phyloP scores from a whole-genome alignment of 176 grass and related monocot species.

The Canna indica region DNA sequence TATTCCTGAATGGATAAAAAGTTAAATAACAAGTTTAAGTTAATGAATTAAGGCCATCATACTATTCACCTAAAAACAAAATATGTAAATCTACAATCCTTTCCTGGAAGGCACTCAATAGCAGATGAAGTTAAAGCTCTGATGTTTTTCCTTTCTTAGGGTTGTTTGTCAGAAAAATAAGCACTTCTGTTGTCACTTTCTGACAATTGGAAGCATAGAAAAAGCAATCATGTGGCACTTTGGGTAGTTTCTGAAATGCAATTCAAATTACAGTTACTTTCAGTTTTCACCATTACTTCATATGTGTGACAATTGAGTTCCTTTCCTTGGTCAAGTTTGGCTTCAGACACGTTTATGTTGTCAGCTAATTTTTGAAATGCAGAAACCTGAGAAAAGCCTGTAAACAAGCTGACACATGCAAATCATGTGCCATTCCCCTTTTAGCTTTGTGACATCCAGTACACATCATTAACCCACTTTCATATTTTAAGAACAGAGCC shows the following conservation, averaged over 20 bases:
- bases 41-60: neutral
- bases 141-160: neutral
- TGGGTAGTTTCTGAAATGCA: neutral
- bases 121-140: neutral
- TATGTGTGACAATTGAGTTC: neutral
- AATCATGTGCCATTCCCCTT: neutral
- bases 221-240: neutral
- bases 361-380: neutral
- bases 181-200: neutral
- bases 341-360: neutral
- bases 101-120: neutral
- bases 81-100: neutral
- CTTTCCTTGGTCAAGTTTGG: neutral
- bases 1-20: slow-evolving; percentile 46
- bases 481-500: neutral
- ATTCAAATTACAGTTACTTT: neutral
- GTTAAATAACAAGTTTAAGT: slow-evolving; percentile 15
- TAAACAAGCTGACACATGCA: neutral
- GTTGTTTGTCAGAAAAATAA: neutral
- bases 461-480: neutral
- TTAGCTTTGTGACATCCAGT: neutral
- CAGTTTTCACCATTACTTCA: neutral
- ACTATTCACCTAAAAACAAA: neutral
- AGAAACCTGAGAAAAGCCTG: neutral
- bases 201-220: neutral